These are phyloP conservation scores for Lasiodiplodia theobromae DNA, from an alignment of 2,329 filamentous ascomycete genomes.

Conservation along the genomic window DNA sequence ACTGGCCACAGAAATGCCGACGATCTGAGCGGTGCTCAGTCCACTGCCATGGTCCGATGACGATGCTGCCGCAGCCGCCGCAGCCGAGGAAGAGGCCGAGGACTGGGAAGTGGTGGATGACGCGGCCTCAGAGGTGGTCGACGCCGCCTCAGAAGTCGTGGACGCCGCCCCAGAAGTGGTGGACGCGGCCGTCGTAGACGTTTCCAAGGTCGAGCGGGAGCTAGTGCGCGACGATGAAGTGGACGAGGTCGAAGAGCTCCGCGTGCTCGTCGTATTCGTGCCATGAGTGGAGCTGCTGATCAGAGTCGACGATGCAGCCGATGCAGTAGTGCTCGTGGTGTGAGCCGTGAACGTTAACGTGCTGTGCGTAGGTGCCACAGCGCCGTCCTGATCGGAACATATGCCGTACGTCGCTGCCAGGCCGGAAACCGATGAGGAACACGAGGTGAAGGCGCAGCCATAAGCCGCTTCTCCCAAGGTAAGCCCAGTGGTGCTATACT, in stretches of 20 bases:
- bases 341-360: conserved; percentile 40
- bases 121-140: conserved; percentile 40
- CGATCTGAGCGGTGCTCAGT: conserved; percentile 49
- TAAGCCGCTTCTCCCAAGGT: conserved; percentile 48
- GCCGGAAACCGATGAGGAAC: conserved; percentile 7
- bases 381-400: conserved; percentile 44
- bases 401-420: conserved; percentile 44
- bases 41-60: conserved; percentile 30
- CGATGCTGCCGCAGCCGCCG: conserved; percentile 21
- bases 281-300: background rate
- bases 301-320: conserved; percentile 6
- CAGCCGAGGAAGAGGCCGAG: background rate
- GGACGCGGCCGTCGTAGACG: conserved; percentile 26
- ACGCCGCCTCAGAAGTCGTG: conserved; percentile 37
- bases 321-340: conserved; percentile 21
- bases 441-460: conserved; percentile 45
- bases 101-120: conserved; percentile 36
- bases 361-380: conserved; percentile 46
- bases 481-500: conserved; percentile 46
- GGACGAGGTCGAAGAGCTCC: conserved; percentile 13
- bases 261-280: conserved; percentile 12
- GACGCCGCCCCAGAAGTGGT: conserved; percentile 38
- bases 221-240: conserved; percentile 9
- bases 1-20: conserved; percentile 46
- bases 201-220: background rate